These are phyloP conservation scores for Silene conica DNA, from an alignment of 148 eudicot genomes.

Conservation along the genomic window DNA sequence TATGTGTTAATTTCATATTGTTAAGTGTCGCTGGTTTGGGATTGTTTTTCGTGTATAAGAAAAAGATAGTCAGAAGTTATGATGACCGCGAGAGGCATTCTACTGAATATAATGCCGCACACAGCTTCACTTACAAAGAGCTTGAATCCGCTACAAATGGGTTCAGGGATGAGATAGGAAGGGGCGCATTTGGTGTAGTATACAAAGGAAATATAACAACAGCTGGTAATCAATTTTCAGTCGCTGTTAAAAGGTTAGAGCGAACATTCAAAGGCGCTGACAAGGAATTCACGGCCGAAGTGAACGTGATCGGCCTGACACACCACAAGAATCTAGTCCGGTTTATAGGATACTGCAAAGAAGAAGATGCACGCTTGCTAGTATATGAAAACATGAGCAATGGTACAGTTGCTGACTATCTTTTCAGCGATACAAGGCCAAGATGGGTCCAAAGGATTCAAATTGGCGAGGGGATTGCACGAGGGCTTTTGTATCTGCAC, in stretches of 20 bases:
- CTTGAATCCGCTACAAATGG: not conserved
- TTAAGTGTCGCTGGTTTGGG: not conserved
- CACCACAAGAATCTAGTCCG: slow-evolving; percentile 44
- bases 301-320: slow-evolving; percentile 38
- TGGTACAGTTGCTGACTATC: slow-evolving; percentile 38
- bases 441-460: slow-evolving; percentile 35
- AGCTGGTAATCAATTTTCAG: not conserved
- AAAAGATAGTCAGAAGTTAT: not conserved
- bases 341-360: slow-evolving; percentile 45
- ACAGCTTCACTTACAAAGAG: not conserved
- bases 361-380: slow-evolving; percentile 34
- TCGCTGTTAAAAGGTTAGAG: slow-evolving; percentile 13
- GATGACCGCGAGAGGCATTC: not conserved
- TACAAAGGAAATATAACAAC: not conserved
- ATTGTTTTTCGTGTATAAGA: not conserved
- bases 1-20: not conserved
- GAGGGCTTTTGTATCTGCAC: slow-evolving; percentile 44
- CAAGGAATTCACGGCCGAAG: slow-evolving; percentile 45
- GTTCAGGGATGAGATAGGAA: not conserved
- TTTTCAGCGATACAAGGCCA: slow-evolving; percentile 35
- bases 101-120: not conserved
- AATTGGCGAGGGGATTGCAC: slow-evolving; percentile 33
- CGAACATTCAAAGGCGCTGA: slow-evolving; percentile 32
- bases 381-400: slow-evolving; percentile 45
- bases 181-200: not conserved